Percentiles rank a stretch among this genome's conserved stretches.
Evolutionary conservation across 805 yeast species (phyloP).

Genomic region (Kregervanrija fluxuum): DNA sequence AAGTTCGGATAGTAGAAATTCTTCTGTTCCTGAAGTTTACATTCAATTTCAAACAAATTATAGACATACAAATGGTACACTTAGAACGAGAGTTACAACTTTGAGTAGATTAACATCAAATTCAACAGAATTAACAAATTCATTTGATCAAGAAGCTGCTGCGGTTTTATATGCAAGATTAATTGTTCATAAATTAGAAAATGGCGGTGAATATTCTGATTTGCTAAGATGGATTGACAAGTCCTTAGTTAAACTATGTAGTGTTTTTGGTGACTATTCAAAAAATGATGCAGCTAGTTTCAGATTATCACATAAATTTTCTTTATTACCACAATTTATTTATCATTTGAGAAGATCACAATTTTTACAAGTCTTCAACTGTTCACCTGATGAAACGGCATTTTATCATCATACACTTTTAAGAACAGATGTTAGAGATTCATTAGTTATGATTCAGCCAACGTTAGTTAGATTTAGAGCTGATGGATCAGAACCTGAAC

Average conservation of each 20-base stretch:
- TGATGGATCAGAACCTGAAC: slow-evolving; percentile 75
- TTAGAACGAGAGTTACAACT: slow-evolving; percentile 86
- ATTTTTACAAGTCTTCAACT: slow-evolving; percentile 91
- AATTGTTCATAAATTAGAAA: slow-evolving; percentile 84
- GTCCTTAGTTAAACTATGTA: slow-evolving; percentile 82
- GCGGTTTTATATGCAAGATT: slow-evolving; percentile 89
- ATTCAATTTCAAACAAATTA: slow-evolving; percentile 84
- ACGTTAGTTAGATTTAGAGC: slow-evolving; percentile 81
- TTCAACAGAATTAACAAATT: slow-evolving; percentile 41
- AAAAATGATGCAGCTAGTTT: slow-evolving; percentile 80
- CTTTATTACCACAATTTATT: slow-evolving; percentile 90
- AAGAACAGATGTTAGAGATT: slow-evolving; percentile 87
- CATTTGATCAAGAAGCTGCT: slow-evolving; percentile 99
- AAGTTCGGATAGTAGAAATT: slow-evolving; percentile 34
- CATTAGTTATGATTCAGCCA: slow-evolving; percentile 96
- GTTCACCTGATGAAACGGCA: slow-evolving; percentile 98
- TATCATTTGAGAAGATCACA: slow-evolving; percentile 95
- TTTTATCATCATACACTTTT: slow-evolving; percentile 89
- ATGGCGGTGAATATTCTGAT: slow-evolving; percentile 67
- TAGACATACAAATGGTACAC: slow-evolving; percentile 92
- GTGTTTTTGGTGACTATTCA: slow-evolving; percentile 87
- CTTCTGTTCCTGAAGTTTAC: slow-evolving; percentile 30
- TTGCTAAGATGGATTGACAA: slow-evolving; percentile 93
- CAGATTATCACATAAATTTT: slow-evolving; percentile 74
- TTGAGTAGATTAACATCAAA: slow-evolving; percentile 48